These are phyloP conservation scores for Aphanomyces astaci DNA, from an alignment of 352 stramenopile genomes.

Conservation along the genomic window DNA sequence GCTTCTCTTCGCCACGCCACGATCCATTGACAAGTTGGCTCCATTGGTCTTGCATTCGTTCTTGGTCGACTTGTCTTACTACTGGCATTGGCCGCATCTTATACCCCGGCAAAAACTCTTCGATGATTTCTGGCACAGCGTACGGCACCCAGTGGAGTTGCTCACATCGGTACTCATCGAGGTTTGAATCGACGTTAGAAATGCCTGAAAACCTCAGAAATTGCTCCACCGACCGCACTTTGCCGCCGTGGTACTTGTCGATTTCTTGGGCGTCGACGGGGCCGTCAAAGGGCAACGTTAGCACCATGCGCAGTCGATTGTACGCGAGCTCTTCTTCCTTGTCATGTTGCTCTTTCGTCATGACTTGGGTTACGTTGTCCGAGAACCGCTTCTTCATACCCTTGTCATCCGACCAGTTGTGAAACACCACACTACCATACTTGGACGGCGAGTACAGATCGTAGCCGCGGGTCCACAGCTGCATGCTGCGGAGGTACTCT, in stretches of 20 bases:
- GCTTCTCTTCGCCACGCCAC: neutral
- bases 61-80: too few species aligned
- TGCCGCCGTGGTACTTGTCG: constrained; percentile 10
- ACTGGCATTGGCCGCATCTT: neutral
- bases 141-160: constrained; percentile 23
- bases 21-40: neutral
- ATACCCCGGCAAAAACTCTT: constrained; percentile 1
- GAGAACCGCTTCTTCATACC: neutral
- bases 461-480: constrained; percentile 78
- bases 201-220: constrained; percentile 5
- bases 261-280: neutral
- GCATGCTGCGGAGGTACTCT: constrained; percentile 50
- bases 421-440: constrained; percentile 38
- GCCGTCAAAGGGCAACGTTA: neutral
- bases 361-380: neutral
- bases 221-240: neutral
- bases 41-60: neutral
- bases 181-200: neutral
- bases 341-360: neutral
- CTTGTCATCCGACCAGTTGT: constrained; percentile 37
- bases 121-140: neutral
- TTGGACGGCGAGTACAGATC: constrained; percentile 71
- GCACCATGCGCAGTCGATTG: constrained; percentile 3
- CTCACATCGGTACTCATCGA: neutral
- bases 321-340: neutral